phyloP scores from a whole-genome alignment of 352 stramenopile genomes.

The Pythium scleroteichum region DNA sequence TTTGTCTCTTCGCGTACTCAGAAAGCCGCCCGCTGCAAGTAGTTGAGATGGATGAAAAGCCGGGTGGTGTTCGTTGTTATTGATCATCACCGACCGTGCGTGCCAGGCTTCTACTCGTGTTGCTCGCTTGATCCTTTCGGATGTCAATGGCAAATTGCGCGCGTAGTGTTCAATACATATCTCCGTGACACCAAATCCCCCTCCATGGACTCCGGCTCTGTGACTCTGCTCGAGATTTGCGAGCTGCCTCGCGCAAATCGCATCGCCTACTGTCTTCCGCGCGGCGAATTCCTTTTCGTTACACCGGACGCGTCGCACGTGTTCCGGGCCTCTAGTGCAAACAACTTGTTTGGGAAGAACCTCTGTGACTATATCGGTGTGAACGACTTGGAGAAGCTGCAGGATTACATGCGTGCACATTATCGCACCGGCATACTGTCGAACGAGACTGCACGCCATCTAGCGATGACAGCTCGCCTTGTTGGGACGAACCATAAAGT shows the following conservation, averaged over 20 bases:
- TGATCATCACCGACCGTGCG: not conserved
- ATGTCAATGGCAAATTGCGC: constrained; percentile 3
- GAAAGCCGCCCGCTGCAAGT: not conserved
- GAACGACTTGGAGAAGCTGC: constrained; percentile 59
- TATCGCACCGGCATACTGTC: constrained; percentile 24
- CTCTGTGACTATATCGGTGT: constrained; percentile 56
- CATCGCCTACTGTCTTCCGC: constrained; percentile 68
- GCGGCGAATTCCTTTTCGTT: constrained; percentile 76
- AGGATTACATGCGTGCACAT: constrained; percentile 50
- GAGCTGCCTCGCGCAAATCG: constrained; percentile 44
- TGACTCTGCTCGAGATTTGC: constrained; percentile 70
- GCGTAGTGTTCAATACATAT: no score
- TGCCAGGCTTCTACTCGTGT: constrained; percentile 19
- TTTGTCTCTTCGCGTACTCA: not conserved
- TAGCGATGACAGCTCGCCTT: constrained; percentile 52
- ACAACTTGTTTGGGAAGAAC: constrained; percentile 65
- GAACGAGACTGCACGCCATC: constrained; percentile 27
- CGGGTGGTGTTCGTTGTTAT: not conserved
- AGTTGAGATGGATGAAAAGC: not conserved
- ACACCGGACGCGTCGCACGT: constrained; percentile 43
- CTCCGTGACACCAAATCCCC: no score
- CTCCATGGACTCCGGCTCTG: constrained; percentile 48
- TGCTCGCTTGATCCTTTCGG: constrained; percentile 13
- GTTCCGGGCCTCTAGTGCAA: constrained; percentile 35
- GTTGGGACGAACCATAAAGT: constrained; percentile 31